Percentiles rank a stretch among this genome's conserved stretches.
Evolutionary conservation across 2,329 filamentous ascomycete genomes (phyloP).

Genomic region (Calonectria hawksworthii): DNA sequence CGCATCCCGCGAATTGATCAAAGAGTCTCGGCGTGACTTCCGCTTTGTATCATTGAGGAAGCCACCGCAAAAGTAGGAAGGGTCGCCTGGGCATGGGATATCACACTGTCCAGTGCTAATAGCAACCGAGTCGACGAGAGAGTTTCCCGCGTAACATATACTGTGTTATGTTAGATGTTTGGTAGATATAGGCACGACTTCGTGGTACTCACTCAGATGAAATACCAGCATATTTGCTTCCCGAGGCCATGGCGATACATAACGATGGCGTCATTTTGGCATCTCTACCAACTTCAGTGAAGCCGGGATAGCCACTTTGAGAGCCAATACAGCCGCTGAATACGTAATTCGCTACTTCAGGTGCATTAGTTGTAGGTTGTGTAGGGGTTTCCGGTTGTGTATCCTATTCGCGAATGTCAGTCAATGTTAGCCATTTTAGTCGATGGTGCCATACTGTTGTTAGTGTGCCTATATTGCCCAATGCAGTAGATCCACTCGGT

Average conservation of each 20-base stretch:
- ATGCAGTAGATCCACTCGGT: not conserved
- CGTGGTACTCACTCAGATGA: not conserved
- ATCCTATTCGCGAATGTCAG: not conserved
- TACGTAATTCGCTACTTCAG: not conserved
- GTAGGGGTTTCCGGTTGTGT: not conserved
- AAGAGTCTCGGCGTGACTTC: not conserved
- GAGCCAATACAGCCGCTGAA: not conserved
- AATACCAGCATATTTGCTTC: not conserved
- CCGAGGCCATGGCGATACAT: not conserved
- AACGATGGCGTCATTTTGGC: not conserved
- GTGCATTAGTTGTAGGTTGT: not conserved
- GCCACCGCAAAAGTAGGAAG: not conserved
- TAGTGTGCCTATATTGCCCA: not conserved
- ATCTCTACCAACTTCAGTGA: not conserved
- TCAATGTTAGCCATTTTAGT: not conserved
- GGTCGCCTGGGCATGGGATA: not conserved
- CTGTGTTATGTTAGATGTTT: not conserved
- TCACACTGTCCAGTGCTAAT: not conserved
- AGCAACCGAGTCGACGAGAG: not conserved
- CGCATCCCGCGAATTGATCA: not conserved
- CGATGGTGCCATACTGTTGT: not conserved
- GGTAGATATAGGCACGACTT: not conserved
- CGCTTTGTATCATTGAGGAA: not conserved
- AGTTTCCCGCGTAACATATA: not conserved
- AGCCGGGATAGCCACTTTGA: not conserved